These are phyloP conservation scores for Talaromyces sp. DNA, from an alignment of 2,329 filamentous ascomycete species.

Conservation along the genomic window DNA sequence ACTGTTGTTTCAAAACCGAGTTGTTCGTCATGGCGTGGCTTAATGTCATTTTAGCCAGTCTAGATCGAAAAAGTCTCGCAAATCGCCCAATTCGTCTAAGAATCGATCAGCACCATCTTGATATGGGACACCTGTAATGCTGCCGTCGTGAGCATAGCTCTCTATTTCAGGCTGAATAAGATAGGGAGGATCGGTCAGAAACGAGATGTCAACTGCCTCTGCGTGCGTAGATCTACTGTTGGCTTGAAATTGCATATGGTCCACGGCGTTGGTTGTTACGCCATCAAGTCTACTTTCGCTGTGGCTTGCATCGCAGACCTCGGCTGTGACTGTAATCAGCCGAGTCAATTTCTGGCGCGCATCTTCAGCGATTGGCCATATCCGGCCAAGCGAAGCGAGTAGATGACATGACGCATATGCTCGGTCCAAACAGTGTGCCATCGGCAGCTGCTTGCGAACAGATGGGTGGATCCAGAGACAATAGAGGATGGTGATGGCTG, in stretches of 20 bases:
- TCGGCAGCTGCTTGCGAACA: not conserved
- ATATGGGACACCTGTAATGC: not conserved
- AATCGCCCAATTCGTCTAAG: not conserved
- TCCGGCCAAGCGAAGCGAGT: not conserved
- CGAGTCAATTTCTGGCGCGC: not conserved
- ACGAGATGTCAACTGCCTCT: not conserved
- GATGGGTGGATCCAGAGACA: not conserved
- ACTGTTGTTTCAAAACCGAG: too few relatives aligned
- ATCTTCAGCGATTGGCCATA: not conserved
- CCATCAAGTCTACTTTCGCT: not conserved
- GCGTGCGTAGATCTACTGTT: not conserved
- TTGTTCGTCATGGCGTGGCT: too few relatives aligned
- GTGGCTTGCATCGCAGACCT: not conserved
- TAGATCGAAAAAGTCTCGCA: conserved; percentile 1
- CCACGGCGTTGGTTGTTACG: not conserved
- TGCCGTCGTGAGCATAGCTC: not conserved
- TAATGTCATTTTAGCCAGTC: not conserved
- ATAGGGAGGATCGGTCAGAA: not conserved
- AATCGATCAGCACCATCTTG: not conserved
- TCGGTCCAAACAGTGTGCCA: not conserved
- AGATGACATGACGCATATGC: too few relatives aligned
- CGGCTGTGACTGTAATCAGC: not conserved
- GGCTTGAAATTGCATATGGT: too few relatives aligned
- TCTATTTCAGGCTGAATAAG: not conserved
- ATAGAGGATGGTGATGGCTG: not conserved